phyloP scores from a whole-genome alignment of 352 stramenopile species.

The Globisporangium apiculatum region DNA sequence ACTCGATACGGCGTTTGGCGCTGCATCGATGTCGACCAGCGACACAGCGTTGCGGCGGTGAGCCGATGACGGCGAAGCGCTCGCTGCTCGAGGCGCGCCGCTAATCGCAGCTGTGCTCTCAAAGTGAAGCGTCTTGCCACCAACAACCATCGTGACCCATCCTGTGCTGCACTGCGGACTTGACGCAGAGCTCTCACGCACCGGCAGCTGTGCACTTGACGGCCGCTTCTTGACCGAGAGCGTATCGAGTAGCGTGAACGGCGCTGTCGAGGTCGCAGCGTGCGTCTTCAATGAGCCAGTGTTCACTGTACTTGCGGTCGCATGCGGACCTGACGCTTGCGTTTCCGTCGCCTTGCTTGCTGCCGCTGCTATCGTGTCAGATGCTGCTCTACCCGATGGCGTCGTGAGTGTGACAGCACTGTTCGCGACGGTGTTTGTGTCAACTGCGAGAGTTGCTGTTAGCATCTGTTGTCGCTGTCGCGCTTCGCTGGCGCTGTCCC shows the following conservation, averaged over 20 bases:
- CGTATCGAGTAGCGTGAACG: not conserved
- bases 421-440: too few species aligned
- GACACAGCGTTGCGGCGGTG: slow-evolving; percentile 14
- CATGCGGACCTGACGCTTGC: too few species aligned
- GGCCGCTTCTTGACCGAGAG: slow-evolving; percentile 11
- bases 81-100: not conserved
- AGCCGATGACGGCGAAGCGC: not conserved
- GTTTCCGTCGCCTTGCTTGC: too few species aligned
- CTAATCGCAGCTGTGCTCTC: slow-evolving; percentile 14
- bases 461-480: too few species aligned
- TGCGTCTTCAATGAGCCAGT: not conserved
- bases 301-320: not conserved
- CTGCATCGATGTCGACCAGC: slow-evolving; percentile 1
- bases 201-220: slow-evolving; percentile 18
- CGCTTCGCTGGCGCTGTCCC: slow-evolving; percentile 3
- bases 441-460: too few species aligned
- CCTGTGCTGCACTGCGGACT: slow-evolving; percentile 7
- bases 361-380: too few species aligned
- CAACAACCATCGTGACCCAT: slow-evolving; percentile 34
- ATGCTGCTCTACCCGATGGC: not conserved
- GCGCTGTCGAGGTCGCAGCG: not conserved
- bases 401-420: too few species aligned
- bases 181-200: not conserved
- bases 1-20: not conserved
- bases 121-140: slow-evolving; percentile 32